Evolutionary conservation across 352 stramenopile species (phyloP).

Genomic region (Phytophthora colocasiae): DNA sequence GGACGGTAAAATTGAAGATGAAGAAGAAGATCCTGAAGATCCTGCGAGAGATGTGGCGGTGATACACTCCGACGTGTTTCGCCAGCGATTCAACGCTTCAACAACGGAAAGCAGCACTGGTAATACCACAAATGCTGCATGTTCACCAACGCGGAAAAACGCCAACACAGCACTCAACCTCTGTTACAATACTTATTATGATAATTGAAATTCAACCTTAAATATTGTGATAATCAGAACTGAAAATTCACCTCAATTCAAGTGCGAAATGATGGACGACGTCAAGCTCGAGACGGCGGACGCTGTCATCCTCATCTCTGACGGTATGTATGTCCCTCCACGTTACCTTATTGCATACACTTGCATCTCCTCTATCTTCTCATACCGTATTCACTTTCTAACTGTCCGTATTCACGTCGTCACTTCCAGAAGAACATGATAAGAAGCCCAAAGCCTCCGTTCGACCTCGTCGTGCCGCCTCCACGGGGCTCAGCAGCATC

Average conservation of each 20-base stretch:
- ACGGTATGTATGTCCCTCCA: slow-evolving; percentile 33
- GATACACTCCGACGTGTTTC: slow-evolving; percentile 40
- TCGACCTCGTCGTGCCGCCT: slow-evolving; percentile 16
- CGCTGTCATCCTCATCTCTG: slow-evolving; percentile 57
- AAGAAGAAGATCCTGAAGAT: slow-evolving; percentile 32
- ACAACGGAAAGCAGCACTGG: not conserved
- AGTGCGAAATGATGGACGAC: slow-evolving; percentile 23
- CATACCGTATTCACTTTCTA: slow-evolving; percentile 1
- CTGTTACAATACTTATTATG: not conserved
- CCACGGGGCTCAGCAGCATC: slow-evolving; percentile 21
- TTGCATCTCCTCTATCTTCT: slow-evolving; percentile 3
- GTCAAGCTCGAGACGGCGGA: slow-evolving; percentile 26
- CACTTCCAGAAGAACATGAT: slow-evolving; percentile 32
- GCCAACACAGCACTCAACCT: slow-evolving; percentile 27
- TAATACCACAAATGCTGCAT: slow-evolving; percentile 4
- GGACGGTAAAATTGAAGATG: slow-evolving; percentile 23
- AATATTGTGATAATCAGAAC: not conserved
- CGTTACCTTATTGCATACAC: not conserved
- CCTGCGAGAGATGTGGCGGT: slow-evolving; percentile 19
- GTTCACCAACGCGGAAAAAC: slow-evolving; percentile 42
- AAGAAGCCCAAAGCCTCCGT: slow-evolving; percentile 5
- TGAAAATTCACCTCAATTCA: not conserved
- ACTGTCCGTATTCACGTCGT: not conserved
- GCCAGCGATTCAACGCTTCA: slow-evolving; percentile 21
- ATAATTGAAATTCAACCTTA: too few species aligned